Percentiles rank a stretch among this genome's conserved stretches.
phyloP scores from a whole-genome alignment of 805 yeast species.

The Maudiozyma bulderi region DNA sequence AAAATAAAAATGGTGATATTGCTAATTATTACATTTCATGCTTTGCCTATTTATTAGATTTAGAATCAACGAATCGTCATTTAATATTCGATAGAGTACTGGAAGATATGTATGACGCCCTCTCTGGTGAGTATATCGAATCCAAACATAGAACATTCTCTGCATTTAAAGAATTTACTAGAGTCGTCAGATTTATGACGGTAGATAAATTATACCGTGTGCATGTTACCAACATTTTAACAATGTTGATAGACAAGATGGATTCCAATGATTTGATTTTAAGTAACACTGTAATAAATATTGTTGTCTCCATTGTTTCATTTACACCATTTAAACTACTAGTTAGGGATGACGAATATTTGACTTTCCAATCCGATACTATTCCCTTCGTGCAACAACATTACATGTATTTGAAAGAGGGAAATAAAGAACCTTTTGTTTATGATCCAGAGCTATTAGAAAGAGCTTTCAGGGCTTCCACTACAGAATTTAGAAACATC shows the following conservation, averaged over 20 bases:
- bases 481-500: conserved; percentile 58
- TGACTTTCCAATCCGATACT: conserved; percentile 33
- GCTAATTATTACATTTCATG: conserved; percentile 50
- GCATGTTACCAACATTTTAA: conserved; percentile 67
- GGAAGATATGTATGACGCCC: conserved; percentile 68
- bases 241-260: conserved; percentile 66
- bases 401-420: conserved; percentile 37
- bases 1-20: conserved; percentile 53
- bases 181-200: conserved; percentile 58
- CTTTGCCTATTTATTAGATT: conserved; percentile 52
- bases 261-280: conserved; percentile 80
- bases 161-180: conserved; percentile 59
- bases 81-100: conserved; percentile 44
- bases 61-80: conserved; percentile 39
- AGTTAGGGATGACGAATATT: conserved; percentile 31
- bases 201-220: conserved; percentile 54
- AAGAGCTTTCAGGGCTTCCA: conserved; percentile 59
- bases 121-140: conserved; percentile 51
- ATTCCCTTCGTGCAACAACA: conserved; percentile 58
- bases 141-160: conserved; percentile 73
- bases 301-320: conserved; percentile 60
- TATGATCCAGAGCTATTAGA: conserved; percentile 40
- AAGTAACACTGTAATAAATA: conserved; percentile 56
- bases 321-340: conserved; percentile 65
- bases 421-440: conserved; percentile 25